Evolutionary conservation across 306 rosid species (phyloP).

Genomic region (Sophora flavescens): DNA sequence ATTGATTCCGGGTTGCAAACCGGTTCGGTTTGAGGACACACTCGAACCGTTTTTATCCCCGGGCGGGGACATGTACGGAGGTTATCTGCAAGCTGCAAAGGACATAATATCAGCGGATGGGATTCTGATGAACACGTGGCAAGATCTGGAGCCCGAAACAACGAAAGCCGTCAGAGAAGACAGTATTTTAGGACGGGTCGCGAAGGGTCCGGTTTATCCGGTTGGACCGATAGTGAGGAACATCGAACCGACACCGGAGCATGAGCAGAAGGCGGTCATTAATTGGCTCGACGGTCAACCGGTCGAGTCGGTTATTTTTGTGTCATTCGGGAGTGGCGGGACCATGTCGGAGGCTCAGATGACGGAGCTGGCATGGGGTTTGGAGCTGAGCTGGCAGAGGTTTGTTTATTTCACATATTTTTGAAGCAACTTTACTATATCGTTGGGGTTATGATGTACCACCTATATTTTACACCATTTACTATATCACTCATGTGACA

Average conservation of each 20-base stretch:
- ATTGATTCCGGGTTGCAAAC: slow-evolving; percentile 43
- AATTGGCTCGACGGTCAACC: slow-evolving; percentile 70
- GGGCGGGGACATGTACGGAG: slow-evolving; percentile 39
- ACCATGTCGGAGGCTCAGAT: slow-evolving; percentile 57
- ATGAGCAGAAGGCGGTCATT: not conserved
- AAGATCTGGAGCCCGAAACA: slow-evolving; percentile 47
- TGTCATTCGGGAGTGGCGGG: slow-evolving; percentile 84
- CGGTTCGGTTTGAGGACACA: slow-evolving; percentile 52
- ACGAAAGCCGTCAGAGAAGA: slow-evolving; percentile 40
- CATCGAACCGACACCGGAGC: not conserved
- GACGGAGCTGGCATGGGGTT: slow-evolving; percentile 72
- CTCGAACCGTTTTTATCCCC: slow-evolving; percentile 49
- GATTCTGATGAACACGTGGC: slow-evolving; percentile 70
- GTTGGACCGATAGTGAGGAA: slow-evolving; percentile 70
- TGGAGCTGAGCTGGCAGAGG: slow-evolving; percentile 72
- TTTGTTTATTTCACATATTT: slow-evolving; percentile 42
- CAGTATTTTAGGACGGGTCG: slow-evolving; percentile 33
- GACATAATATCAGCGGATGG: slow-evolving; percentile 51
- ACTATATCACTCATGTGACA: too few relatives aligned
- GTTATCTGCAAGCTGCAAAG: not conserved
- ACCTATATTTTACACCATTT: too few relatives aligned
- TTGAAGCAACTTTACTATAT: too few relatives aligned
- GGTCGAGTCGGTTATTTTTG: slow-evolving; percentile 59
- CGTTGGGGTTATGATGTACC: too few relatives aligned
- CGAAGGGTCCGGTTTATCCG: slow-evolving; percentile 45